Evolutionary conservation across 371 early-diverging fungal species (phyloP).

Genomic region (Vairimorpha ceranae): DNA sequence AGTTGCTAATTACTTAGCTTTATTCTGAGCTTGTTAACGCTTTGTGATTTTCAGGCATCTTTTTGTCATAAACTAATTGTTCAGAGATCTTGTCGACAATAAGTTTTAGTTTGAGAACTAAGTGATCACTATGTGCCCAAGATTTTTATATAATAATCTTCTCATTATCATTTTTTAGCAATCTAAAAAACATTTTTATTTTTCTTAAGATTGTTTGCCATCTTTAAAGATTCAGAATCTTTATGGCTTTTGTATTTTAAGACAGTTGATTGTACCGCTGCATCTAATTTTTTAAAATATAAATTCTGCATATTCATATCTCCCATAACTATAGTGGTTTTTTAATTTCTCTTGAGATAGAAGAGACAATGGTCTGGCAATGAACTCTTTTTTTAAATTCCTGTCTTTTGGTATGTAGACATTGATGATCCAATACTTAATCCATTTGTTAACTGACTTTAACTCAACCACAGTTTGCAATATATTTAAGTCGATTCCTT

Average conservation of each 20-base stretch:
- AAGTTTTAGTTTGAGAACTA: constrained; percentile 1
- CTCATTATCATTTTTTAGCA: constrained; percentile 1
- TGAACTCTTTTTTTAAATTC: background rate
- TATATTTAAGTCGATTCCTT: background rate
- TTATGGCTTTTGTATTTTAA: background rate
- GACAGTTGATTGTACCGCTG: background rate
- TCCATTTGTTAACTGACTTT: background rate
- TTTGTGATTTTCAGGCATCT: constrained; percentile 1
- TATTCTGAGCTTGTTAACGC: background rate
- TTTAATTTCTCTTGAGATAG: background rate
- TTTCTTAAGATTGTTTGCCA: background rate
- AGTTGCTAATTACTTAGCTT: constrained; percentile 4
- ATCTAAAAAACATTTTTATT: background rate
- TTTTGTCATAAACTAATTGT: constrained; percentile 2
- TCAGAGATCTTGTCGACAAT: constrained; percentile 2
- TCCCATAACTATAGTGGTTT: constrained; percentile 4
- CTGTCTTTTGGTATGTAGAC: constrained; percentile 2
- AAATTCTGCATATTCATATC: constrained; percentile 5
- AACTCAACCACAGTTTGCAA: constrained; percentile 3
- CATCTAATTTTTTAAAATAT: background rate
- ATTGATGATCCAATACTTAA: background rate
- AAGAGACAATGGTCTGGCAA: background rate
- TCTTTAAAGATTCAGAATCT: background rate
- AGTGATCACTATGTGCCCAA: background rate
- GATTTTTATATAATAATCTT: background rate